These are phyloP conservation scores for Chlamydomonas incerta DNA, from an alignment of 139 green algal genomes.

Conservation along the genomic window DNA sequence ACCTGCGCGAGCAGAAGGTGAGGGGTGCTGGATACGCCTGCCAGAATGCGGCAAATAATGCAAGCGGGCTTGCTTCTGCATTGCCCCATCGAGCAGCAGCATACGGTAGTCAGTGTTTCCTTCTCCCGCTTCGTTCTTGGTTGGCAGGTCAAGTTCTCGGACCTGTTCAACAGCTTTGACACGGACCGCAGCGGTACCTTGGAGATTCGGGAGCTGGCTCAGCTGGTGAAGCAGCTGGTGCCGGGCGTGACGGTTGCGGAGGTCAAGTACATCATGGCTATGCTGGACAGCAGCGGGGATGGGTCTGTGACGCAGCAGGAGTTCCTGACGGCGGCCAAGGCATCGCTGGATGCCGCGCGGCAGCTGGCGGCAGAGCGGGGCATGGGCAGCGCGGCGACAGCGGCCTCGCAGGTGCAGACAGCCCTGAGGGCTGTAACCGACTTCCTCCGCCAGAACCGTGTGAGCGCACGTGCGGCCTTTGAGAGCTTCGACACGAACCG, in stretches of 20 bases:
- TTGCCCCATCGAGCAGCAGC: too few species aligned
- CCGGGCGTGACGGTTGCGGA: slow-evolving; percentile 16
- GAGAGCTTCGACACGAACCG: slow-evolving; percentile 19
- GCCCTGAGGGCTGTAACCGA: slow-evolving; percentile 4
- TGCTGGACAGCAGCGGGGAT: slow-evolving; percentile 52
- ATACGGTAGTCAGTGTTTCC: too few species aligned
- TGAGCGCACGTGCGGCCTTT: slow-evolving; percentile 13
- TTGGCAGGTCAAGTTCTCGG: slow-evolving; percentile 27
- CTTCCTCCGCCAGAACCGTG: slow-evolving; percentile 26
- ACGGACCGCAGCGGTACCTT: slow-evolving; percentile 38
- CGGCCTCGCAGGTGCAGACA: slow-evolving; percentile 7
- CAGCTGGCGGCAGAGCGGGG: slow-evolving; percentile 10
- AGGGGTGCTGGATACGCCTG: background rate
- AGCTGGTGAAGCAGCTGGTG: slow-evolving; percentile 48
- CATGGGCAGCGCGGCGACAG: background rate
- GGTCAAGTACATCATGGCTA: slow-evolving; percentile 50
- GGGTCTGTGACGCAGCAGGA: slow-evolving; percentile 44
- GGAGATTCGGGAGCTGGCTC: slow-evolving; percentile 31
- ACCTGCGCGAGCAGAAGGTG: slow-evolving; percentile 45
- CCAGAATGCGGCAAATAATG: too few species aligned
- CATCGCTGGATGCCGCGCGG: slow-evolving; percentile 22
- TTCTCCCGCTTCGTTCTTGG: too few species aligned
- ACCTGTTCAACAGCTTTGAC: slow-evolving; percentile 48
- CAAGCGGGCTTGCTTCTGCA: too few species aligned
- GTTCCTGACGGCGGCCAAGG: slow-evolving; percentile 47